Conservation (phyloP, 192 early-diverging fungal genomes). For the Oehlia diaphana region DNA sequence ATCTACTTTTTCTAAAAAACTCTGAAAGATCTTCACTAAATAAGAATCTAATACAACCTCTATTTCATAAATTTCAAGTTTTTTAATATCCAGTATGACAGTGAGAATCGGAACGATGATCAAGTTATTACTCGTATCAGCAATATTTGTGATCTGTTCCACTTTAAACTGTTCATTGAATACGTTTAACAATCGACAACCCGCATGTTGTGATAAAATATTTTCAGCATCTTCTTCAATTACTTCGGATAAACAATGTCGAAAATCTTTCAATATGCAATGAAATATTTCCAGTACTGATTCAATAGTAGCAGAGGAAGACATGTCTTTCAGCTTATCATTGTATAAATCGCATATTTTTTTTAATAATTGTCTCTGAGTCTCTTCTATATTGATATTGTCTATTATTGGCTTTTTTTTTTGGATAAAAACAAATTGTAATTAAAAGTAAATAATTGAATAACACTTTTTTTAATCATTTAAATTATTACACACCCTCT, state of each 20-base stretch:
- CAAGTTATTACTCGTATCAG: background rate
- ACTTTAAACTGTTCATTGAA: background rate
- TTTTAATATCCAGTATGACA: background rate
- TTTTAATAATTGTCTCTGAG: background rate
- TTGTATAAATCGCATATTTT: background rate
- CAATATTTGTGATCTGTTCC: background rate
- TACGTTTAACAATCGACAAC: background rate
- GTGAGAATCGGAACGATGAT: background rate
- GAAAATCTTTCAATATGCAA: background rate
- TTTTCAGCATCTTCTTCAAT: background rate
- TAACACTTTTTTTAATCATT: background rate
- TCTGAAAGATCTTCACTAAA: background rate
- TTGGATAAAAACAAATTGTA: background rate
- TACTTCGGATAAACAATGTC: background rate
- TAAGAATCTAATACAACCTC: background rate
- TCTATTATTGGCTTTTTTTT: background rate
- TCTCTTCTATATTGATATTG: background rate
- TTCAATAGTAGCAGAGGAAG: background rate
- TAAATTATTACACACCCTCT: background rate
- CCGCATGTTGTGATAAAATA: background rate
- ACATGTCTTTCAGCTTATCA: background rate
- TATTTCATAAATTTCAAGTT: background rate
- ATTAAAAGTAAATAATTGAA: background rate
- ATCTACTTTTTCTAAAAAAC: background rate
- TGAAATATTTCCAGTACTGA: conserved; percentile 1